Evolutionary conservation across 2,329 filamentous ascomycete genomes (phyloP), one percentile per base, ranked within the genome.

Genomic region (Pyrenophora teres): DNA sequence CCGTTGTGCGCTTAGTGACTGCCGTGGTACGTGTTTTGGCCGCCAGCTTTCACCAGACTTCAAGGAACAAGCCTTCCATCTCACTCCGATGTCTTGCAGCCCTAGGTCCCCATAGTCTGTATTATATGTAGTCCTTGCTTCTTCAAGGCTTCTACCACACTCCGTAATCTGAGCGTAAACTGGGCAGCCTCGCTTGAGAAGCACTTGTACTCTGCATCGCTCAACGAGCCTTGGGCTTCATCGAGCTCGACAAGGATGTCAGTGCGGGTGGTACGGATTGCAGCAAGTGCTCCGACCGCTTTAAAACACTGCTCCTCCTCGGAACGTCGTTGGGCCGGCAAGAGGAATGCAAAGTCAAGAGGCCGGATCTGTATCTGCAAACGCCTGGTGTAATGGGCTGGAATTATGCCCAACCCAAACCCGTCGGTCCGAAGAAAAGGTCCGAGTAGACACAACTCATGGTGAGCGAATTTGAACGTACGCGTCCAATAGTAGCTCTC

Each of bases 401-500:
- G 56, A 16, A 43, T 30, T 31, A 56, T 49, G 12, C 41, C 50
- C 13, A 62, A 39, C 9, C 52, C 46, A 32, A 57, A 62, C 6
- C 16, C 32, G 40, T 59, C 56, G 1, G 42, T 43, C 18, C 44
- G 31, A 9, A 65, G 46, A n/a, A 65, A 60, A 0, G 52, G n/a
- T 6, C 19, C 49, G 9, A 65, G 35, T 3, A 49, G 36, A 2
- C 35, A 41, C n/a, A 63, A 46, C n/a, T 65, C 59, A 3, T 49
- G 43, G 32, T 65, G 60, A 25, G 44, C 40, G 30, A 63, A 60
- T 18, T 63, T 63, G 44, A 65, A 65, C 12, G 40, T 60, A 8
- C 56, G 55, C 6, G 44, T 59, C 55, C 48, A 57, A 32, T 63
- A 65, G 21, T 65, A 65, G 10, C 50, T 35, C 23, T 60, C 59